Conservation (phyloP, 2,329 filamentous ascomycete genomes). For the Simplicillium aogashimaense region DNA sequence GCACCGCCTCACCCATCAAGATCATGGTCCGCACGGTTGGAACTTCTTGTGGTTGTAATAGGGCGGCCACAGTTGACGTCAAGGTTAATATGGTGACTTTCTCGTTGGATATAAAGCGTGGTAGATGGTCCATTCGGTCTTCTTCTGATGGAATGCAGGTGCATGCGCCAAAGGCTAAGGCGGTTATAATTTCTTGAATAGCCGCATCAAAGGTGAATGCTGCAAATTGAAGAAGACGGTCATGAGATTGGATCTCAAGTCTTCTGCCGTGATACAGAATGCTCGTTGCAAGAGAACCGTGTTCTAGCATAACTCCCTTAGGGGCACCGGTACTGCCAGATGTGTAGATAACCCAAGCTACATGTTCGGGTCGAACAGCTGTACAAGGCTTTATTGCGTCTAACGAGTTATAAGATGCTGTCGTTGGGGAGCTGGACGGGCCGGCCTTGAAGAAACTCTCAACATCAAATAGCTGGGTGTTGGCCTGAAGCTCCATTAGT, state of each 20-base stretch:
- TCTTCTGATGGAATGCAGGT: conserved; percentile 1
- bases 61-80: conserved; percentile 8
- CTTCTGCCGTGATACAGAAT: conserved; percentile 23
- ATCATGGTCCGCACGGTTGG: conserved; percentile 6
- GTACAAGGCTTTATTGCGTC: not conserved
- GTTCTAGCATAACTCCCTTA: conserved; percentile 38
- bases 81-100: not conserved
- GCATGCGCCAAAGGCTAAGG: not conserved
- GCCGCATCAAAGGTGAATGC: conserved; percentile 9
- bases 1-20: conserved; percentile 17
- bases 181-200: not conserved
- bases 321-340: conserved; percentile 44
- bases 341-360: conserved; percentile 31
- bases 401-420: too few relatives aligned
- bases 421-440: too few relatives aligned
- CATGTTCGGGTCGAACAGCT: conserved; percentile 17
- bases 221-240: conserved; percentile 7
- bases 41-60: conserved; percentile 2
- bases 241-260: not conserved
- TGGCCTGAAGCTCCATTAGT: too few relatives aligned
- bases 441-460: too few relatives aligned
- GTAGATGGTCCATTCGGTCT: not conserved
- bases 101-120: not conserved
- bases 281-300: conserved; percentile 27
- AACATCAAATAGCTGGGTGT: not conserved